Conservation (phyloP, 495 filamentous ascomycete species). For the Apiosordaria backusii region DNA sequence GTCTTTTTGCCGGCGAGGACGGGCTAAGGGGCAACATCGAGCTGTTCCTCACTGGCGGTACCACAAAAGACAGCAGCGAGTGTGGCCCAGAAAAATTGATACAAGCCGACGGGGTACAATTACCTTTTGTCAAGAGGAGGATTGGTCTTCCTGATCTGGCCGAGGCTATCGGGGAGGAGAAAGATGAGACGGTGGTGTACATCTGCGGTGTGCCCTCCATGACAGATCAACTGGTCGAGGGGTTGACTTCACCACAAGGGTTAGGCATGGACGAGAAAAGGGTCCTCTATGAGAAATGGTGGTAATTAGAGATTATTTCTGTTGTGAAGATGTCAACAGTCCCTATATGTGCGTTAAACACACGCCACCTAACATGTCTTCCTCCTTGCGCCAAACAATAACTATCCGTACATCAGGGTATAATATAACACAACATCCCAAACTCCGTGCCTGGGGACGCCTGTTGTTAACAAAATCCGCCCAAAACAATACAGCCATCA, state of each 20-base stretch:
- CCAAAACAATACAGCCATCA: slow-evolving; percentile 4
- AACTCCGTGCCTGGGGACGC: background rate
- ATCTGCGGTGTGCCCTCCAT: slow-evolving; percentile 75
- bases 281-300: slow-evolving; percentile 86
- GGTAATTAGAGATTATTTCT: slow-evolving; percentile 45
- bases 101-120: slow-evolving; percentile 19
- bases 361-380: background rate
- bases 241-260: slow-evolving; percentile 34
- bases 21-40: slow-evolving; percentile 28
- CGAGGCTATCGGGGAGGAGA: slow-evolving; percentile 45
- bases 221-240: slow-evolving; percentile 74
- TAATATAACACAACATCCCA: background rate
- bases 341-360: background rate
- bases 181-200: slow-evolving; percentile 59
- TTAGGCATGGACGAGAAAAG: slow-evolving; percentile 53
- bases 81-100: no score
- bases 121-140: slow-evolving; percentile 45
- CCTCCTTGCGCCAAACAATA: background rate
- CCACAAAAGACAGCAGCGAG: slow-evolving; percentile 11
- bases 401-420: background rate
- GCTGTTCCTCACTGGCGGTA: slow-evolving; percentile 35
- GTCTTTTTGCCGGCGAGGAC: slow-evolving; percentile 28
- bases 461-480: no score
- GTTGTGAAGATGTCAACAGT: background rate
- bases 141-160: slow-evolving; percentile 52